These are phyloP conservation scores for Chalciporus pseudorubinellus DNA, from an alignment of 768 basidiomycete genomes.

Conservation along the genomic window DNA sequence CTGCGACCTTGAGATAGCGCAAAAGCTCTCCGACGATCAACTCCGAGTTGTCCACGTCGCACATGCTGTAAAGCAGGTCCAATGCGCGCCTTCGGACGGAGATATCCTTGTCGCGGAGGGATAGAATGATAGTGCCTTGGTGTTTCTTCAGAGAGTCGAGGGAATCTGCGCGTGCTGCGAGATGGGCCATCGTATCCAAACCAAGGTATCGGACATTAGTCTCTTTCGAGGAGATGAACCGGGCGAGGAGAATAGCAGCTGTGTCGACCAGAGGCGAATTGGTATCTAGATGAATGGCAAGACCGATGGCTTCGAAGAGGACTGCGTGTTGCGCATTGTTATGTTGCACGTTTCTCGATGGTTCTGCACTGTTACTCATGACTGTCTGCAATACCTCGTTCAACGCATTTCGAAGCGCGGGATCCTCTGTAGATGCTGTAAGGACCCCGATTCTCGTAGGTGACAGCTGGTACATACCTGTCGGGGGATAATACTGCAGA, in stretches of 20 bases:
- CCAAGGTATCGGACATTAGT: slow-evolving; percentile 98
- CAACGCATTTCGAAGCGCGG: slow-evolving; percentile 70
- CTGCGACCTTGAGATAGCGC: slow-evolving; percentile 91
- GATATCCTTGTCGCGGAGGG: slow-evolving; percentile 95
- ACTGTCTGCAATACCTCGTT: slow-evolving; percentile 84
- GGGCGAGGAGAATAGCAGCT: slow-evolving; percentile 87
- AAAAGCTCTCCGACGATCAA: slow-evolving; percentile 93
- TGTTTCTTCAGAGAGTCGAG: slow-evolving; percentile 92
- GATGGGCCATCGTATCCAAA: slow-evolving; percentile 96
- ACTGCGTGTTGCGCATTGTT: slow-evolving; percentile 98
- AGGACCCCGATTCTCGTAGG: slow-evolving; percentile 3
- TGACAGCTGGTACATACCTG: slow-evolving; percentile 53
- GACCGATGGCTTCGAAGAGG: slow-evolving; percentile 95
- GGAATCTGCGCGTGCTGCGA: slow-evolving; percentile 90
- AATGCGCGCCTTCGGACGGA: slow-evolving; percentile 91
- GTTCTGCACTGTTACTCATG: slow-evolving; percentile 89
- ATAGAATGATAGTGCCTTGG: slow-evolving; percentile 92
- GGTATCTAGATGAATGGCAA: slow-evolving; percentile 94
- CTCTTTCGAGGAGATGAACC: slow-evolving; percentile 97
- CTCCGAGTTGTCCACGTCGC: slow-evolving; percentile 95
- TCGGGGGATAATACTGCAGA: slow-evolving; percentile 93
- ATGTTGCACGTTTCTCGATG: slow-evolving; percentile 92
- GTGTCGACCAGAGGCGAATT: slow-evolving; percentile 84
- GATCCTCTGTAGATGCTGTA: slow-evolving; percentile 62
- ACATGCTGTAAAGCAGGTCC: slow-evolving; percentile 98